Evolutionary conservation across 108 stramenopile species (phyloP), one percentile per base, ranked within the genome.

Genomic region (Nitzschia inconspicua): DNA sequence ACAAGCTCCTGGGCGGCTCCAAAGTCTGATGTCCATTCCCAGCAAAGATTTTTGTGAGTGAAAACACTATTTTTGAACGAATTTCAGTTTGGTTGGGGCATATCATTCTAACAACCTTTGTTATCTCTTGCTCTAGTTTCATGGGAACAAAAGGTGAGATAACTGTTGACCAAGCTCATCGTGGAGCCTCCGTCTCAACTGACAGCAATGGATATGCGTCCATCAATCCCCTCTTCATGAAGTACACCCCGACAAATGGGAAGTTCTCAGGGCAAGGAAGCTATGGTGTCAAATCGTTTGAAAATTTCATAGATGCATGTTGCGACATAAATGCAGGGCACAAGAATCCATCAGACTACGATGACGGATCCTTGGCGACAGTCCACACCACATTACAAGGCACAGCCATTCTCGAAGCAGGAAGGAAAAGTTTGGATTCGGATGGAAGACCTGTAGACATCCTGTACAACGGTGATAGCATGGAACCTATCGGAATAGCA

Each of bases 221-320:
- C 20, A 94, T 97, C 13, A 99, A 99, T 79, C 98, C 98, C 3
- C 83, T 98, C 41, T 99, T 99, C 72, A 98, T 97, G 98, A 99
- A 99, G 78, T 98, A 97, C 59, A 97, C 96, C 0, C 98, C 98
- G 2, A 92, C 94, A 3, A 83, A 94, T 70, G 95, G 93, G 27
- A 84, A 76, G 66, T 99, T 99, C 68, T 75, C 85, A 32, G 98
- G 98, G 6, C 98, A 99, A 74, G 72, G 68, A 4, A 95, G 97
- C 25, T 99, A 99, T 78, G 98, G 98, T 39, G 94, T 96, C 23
- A 79, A 82, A 49, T 95, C 93, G 32, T 96, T 99, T 72, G 96
- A 84, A 27, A 76, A 76, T 52, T 73, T 89, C 50, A 79, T 89
- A 49, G 82, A 89, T 73, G 88, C 88, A 3, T 85, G 82, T 48